Base-by-base conservation (phyloP, 441 rosid species). In the Gossypium aridum region DNA sequence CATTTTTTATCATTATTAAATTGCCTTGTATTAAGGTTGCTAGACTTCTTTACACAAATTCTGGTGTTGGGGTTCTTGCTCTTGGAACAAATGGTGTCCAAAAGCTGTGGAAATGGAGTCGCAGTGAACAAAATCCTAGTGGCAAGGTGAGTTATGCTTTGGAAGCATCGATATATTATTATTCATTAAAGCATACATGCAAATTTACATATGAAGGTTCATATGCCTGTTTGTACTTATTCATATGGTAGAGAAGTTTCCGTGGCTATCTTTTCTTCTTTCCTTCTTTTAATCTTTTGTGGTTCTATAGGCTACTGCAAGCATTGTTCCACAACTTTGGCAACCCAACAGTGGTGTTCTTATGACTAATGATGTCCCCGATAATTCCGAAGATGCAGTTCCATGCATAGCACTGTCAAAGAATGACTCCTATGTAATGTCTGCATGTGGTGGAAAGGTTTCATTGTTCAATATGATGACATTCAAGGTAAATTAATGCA, bases 381-480 rank as follows among this genome's bases (percentile, higher is more conserved):
- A 65, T 16, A 75, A 75, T 66, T 19, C 62, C 19, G 87, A 84
- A 77, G 87, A 84, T 66, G 76, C 80, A 22, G 84, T 84, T 43
- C 85, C 87, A 1, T 84, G 85, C 75, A 80, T 84, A 63, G 87
- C 87, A 1, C 82, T 84, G 55, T 84, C 87, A 13, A 84, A 84
- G 77, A 84, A 82, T 17, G 85, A 82, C 31, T 82, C 85, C 5
- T 84, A 82, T 64, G 85, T 84, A 71, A 84, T 84, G 85, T 84
- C 87, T 37, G 87, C 87, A 22, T 82, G 80, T 76, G 87, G 87
- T n/a, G 83, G 85, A 45, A 84, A 78, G 69, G 77, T 84, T 68
- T 81, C 85, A 3, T 78, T 84, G 79, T 84, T 84, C 61, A 84
- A 84, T 75, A 82, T 84, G 87, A 84, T 82, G 85, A 84, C 84